These are phyloP conservation scores for Casaregolazyma suthepensis DNA, from an alignment of 1,139 yeast species.

Conservation along the genomic window DNA sequence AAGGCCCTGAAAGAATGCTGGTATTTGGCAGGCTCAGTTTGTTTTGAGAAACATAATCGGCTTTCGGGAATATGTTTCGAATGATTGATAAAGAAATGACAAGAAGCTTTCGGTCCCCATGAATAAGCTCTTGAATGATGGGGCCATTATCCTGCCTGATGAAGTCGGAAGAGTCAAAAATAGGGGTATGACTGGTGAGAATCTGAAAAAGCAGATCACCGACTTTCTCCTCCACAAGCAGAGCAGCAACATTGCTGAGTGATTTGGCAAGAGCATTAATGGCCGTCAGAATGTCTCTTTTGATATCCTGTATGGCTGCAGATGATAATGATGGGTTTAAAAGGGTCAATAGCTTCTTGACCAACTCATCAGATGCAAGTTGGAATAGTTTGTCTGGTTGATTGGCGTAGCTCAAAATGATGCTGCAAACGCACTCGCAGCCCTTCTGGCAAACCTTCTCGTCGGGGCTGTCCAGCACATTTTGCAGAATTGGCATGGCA, in stretches of 20 bases:
- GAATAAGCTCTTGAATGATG: slow-evolving; percentile 66
- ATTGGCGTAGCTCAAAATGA: slow-evolving; percentile 48
- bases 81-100: slow-evolving; percentile 51
- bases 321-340: slow-evolving; percentile 21
- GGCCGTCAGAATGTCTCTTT: slow-evolving; percentile 28
- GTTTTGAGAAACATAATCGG: slow-evolving; percentile 14
- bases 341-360: slow-evolving; percentile 21
- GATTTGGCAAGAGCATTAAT: slow-evolving; percentile 42
- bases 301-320: slow-evolving; percentile 20
- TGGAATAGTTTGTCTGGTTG: slow-evolving; percentile 43
- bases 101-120: slow-evolving; percentile 63
- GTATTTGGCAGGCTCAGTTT: slow-evolving; percentile 1
- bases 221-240: slow-evolving; percentile 25
- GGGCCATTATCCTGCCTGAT: slow-evolving; percentile 30
- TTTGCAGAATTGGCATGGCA: slow-evolving; percentile 56
- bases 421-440: slow-evolving; percentile 60
- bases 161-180: slow-evolving; percentile 22
- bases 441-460: slow-evolving; percentile 60
- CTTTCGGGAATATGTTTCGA: slow-evolving; percentile 43
- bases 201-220: slow-evolving; percentile 31
- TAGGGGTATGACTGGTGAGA: slow-evolving; percentile 30
- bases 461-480: slow-evolving; percentile 60
- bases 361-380: slow-evolving; percentile 32
- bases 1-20: slow-evolving; percentile 25
- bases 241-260: slow-evolving; percentile 26